Percentiles rank a stretch among this genome's conserved stretches.
Evolutionary conservation across 148 eudicot genomes (phyloP).

Genomic region (Rhododendron ovatum): DNA sequence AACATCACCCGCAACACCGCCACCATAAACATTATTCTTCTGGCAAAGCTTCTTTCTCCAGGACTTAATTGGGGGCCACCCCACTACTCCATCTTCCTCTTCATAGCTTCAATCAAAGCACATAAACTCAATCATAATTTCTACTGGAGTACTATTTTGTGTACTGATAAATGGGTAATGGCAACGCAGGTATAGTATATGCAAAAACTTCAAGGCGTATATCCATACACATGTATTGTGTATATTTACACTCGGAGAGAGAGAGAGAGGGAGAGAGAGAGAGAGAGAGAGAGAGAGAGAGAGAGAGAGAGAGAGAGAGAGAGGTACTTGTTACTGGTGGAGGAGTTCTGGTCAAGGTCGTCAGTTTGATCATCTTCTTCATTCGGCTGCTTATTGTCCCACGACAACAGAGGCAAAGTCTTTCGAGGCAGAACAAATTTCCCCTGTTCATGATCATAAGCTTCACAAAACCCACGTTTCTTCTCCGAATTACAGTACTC

Average conservation of each 20-base stretch:
- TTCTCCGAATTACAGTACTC: constrained; percentile 15
- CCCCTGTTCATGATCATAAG: constrained; percentile 8
- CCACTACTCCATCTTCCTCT: constrained; percentile 35
- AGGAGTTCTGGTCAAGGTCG: constrained; percentile 18
- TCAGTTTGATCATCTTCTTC: constrained; percentile 22
- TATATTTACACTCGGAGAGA: too few relatives aligned
- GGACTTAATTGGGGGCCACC: constrained; percentile 76
- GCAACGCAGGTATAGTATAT: too few relatives aligned
- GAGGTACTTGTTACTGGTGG: constrained; percentile 24
- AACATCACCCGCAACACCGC: neutral
- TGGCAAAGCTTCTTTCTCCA: constrained; percentile 39
- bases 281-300: constrained; percentile 2
- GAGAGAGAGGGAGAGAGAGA: neutral
- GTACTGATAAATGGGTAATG: too few relatives aligned
- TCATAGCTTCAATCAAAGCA: constrained; percentile 20
- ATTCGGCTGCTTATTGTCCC: constrained; percentile 35
- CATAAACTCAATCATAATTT: neutral
- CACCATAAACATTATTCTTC: neutral
- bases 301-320: constrained; percentile 2
- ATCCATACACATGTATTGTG: too few relatives aligned
- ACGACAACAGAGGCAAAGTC: constrained; percentile 43
- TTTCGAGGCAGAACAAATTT: neutral
- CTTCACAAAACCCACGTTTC: constrained; percentile 26
- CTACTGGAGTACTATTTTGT: too few relatives aligned
- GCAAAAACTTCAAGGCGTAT: too few relatives aligned